Evolutionary conservation across 2,329 filamentous ascomycete genomes (phyloP), one percentile per base, ranked within the genome.

Genomic region (Decorospora gaudefroyi): DNA sequence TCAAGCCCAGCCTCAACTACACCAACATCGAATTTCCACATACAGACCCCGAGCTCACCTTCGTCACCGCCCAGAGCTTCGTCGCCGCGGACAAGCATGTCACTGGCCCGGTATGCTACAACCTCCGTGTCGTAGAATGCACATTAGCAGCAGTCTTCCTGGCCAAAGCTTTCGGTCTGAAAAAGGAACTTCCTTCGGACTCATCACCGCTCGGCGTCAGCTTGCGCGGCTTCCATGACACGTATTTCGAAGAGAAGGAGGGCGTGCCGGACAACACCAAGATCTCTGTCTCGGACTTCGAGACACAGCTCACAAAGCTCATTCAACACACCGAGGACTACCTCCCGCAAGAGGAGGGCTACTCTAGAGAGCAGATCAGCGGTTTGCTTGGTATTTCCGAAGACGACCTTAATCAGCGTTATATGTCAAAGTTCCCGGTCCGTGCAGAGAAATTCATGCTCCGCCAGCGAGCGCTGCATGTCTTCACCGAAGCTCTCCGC

Each of bases 81-180:
- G 87, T 99, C 49, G 86, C 87, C 11, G 88, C 92, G 4, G 91
- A 97, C 77, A 99, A 99, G 75, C 88, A 93, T 65, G 87, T 92
- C 50, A 96, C 92, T 1, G 93, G 87, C 0, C 92, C 92, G 0
- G 85, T 95, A 53, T 90, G 92, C 78, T 99, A 97, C 78, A 99
- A 99, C 71, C 81, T 99, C 16, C 87, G 93, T 18, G 93, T 99
- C 1, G 93, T 96, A 25, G 93, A 99, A 73, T 95, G 90, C 74
- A 93, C 87, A 40, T 80, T 99, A 21, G 93, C 93, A 3, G 90
- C 93, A 3, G 75, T 81, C 11, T 78, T 85, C 19, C 71, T 87
- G 2, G 78, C 82, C 27, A 84, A 83, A 57, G 76, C 78, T 27
- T 77, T 83, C 49, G 74, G 74, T 2, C 64, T 86, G 23, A 83